Evolutionary conservation across 2,329 filamentous ascomycete species (phyloP), one percentile per base, ranked within the genome.

Genomic region (Ascomycota sp.): DNA sequence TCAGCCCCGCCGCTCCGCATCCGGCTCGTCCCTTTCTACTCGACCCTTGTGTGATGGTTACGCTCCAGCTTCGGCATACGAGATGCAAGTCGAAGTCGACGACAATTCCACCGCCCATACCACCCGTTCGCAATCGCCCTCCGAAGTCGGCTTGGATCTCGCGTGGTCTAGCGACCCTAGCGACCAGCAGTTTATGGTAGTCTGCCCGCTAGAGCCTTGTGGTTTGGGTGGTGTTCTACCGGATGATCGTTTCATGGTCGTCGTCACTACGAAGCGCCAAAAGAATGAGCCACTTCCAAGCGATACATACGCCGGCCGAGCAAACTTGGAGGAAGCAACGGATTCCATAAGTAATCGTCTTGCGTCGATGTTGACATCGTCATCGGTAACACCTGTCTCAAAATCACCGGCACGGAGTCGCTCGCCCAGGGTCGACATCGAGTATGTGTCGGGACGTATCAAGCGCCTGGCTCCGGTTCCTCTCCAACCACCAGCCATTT

Each of bases 221-320:
- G 71, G 71, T 1, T 43, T 75, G 0, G 68, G 65, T 5, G 67
- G 67, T 10, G 61, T 71, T 0, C 49, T 59, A 19, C 69, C 70
- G 0, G 68, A 73, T n/a, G 71, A 75, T 36, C 69, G 75, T 36
- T 75, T 75, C 34, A 54, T 61, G 25, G 51, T 74, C 1, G 52
- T 61, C 3, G 67, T 73, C 3, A 55, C 55, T 3, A 69, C 65
- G 0, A 55, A 49, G 25, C 53, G 63, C 11, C 46, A 54, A 0
- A 57, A 49, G 19, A 36, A 40, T 9, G 43, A 51, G 19, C 9
- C 11, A 4, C n/a, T 8, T 4, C 5, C 10, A 5, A 22, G 4
- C 10, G 21, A 13, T 9, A 4, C 25, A 7, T 23, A 26, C 3
- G 23, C 2, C 19, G 29, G 5, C 22, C 32, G 19, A n/a, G 13